These are phyloP conservation scores for Kalmanozyma brasiliensis DNA, from an alignment of 1,284 basidiomycete species.

Conservation along the genomic window DNA sequence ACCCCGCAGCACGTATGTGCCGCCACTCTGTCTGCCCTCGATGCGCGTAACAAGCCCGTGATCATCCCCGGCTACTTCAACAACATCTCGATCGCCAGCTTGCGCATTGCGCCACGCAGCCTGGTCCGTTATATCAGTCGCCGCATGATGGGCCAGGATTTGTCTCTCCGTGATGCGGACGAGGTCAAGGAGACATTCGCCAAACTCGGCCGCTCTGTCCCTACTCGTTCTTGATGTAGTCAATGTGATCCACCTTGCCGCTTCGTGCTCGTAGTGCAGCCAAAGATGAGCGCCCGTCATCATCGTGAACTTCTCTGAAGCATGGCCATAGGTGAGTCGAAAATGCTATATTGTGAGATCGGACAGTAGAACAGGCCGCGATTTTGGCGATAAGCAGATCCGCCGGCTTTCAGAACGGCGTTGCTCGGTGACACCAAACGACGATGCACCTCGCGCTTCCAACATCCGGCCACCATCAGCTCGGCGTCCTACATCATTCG, in stretches of 20 bases:
- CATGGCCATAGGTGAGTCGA: no score
- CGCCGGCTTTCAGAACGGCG: conserved; percentile 29
- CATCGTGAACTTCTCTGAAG: no score
- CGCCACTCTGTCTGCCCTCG: conserved; percentile 25
- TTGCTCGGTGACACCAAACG: conserved; percentile 21
- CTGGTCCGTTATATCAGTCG: conserved; percentile 25
- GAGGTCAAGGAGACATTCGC: conserved; percentile 26
- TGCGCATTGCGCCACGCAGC: conserved; percentile 26
- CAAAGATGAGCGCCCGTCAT: no score
- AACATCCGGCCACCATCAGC: conserved; percentile 8
- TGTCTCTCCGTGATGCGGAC: conserved; percentile 23
- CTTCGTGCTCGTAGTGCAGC: no score
- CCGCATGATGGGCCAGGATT: conserved; percentile 33
- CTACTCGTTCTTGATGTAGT: conserved; percentile 3
- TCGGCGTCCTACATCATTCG: not conserved
- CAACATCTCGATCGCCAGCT: conserved; percentile 16
- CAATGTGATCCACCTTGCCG: no score
- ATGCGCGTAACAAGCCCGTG: conserved; percentile 20
- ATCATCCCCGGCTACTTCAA: conserved; percentile 44
- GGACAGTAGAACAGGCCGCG: no score
- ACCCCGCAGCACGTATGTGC: conserved; percentile 30
- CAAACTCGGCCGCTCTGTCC: conserved; percentile 13
- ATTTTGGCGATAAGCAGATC: no score
- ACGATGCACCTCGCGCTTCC: no score
- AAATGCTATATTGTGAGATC: conserved; percentile 7